phyloP scores from a whole-genome alignment of 805 yeast species.

The Starmerella potacharoeniae region DNA sequence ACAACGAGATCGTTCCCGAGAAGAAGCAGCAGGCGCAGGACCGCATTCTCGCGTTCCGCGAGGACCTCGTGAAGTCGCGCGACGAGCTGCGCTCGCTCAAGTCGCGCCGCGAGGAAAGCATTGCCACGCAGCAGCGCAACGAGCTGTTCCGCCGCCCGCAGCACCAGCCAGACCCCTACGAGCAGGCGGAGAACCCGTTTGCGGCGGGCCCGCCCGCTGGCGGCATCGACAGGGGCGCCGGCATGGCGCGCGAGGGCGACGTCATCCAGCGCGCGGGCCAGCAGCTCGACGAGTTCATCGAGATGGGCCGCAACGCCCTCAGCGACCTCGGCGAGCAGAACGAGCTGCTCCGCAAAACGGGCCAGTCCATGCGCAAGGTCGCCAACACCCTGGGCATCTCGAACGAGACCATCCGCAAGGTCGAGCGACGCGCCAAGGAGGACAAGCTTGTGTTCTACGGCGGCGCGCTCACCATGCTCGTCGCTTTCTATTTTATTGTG shows the following conservation, averaged over 20 bases:
- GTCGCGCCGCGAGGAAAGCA: constrained; percentile 41
- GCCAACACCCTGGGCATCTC: constrained; percentile 79
- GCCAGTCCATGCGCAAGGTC: constrained; percentile 50
- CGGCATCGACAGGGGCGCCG: constrained; percentile 39
- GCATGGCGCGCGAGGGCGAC: constrained; percentile 56
- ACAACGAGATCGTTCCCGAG: constrained; percentile 46
- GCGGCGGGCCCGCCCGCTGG: not conserved
- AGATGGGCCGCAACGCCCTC: constrained; percentile 75
- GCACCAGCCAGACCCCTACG: constrained; percentile 14
- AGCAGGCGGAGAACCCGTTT: constrained; percentile 27
- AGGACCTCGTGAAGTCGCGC: constrained; percentile 34
- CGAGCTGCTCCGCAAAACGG: constrained; percentile 52
- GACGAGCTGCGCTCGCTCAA: constrained; percentile 45
- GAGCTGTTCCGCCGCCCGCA: constrained; percentile 43
- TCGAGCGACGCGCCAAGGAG: constrained; percentile 70
- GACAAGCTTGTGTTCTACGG: constrained; percentile 82
- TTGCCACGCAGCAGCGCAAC: constrained; percentile 38
- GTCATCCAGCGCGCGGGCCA: constrained; percentile 52
- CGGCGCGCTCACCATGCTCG: constrained; percentile 50
- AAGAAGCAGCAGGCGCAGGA: constrained; percentile 47
- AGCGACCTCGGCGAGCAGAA: constrained; percentile 82
- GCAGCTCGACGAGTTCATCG: constrained; percentile 80
- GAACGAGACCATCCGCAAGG: constrained; percentile 64
- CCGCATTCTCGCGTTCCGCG: constrained; percentile 48
- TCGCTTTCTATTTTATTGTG: constrained; percentile 55